phyloP scores from a whole-genome alignment of 129 eudicot species.

The carrot (Daucus carota) region DH1_v3.0 NC_030387.2:3126001-3126500 shows the following conservation, averaged over 20 bases:
- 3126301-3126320: no score
- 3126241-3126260: neutral
- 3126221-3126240: no score
- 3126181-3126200: neutral
- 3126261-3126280: neutral
- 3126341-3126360: neutral
- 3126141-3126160: neutral
- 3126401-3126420: neutral
- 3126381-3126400: neutral
- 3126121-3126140: neutral
- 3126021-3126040: no score
- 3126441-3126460: neutral
- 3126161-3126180: neutral
- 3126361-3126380: neutral
- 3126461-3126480: neutral
- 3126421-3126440: neutral
- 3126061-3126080: no score
- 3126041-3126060: no score
- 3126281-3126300: neutral
- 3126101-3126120: neutral
- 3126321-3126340: neutral
- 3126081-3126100: neutral
- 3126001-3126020: no score
- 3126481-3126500: neutral
- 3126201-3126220: neutral